Percentiles rank a stretch among this genome's conserved stretches.
Evolutionary conservation across 305 asterid genomes (phyloP).

Genomic region (Nicotiana rustica): DNA sequence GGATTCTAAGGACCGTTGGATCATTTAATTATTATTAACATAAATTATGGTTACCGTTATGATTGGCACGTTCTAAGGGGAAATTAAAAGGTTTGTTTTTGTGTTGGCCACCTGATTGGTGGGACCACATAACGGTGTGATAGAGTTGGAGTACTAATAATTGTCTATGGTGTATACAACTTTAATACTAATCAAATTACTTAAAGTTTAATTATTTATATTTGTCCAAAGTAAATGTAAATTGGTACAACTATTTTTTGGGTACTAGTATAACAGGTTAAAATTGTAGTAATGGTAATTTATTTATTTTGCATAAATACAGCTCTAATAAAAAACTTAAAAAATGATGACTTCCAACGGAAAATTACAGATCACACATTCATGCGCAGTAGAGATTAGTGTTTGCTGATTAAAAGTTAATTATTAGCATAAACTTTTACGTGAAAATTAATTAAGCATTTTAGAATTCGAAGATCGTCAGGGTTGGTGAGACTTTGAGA

Average conservation of each 20-base stretch:
- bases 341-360: neutral
- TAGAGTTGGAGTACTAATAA: neutral
- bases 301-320: neutral
- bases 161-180: neutral
- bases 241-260: no score
- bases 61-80: constrained; percentile 50
- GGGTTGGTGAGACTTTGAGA: constrained; percentile 1
- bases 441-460: neutral
- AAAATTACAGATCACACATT: neutral
- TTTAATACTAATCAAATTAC: neutral
- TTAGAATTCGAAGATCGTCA: neutral
- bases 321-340: neutral
- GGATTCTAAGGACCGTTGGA: constrained; percentile 44
- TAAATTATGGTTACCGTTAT: constrained; percentile 53
- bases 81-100: neutral
- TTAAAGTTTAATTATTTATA: neutral
- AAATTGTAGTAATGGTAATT: neutral
- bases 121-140: constrained; percentile 16
- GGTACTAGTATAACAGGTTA: neutral
- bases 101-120: constrained; percentile 30
- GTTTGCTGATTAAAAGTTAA: constrained; percentile 2
- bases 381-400: neutral
- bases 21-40: constrained; percentile 32
- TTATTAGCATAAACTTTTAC: constrained; percentile 13
- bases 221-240: neutral